phyloP scores from a whole-genome alignment of 169 alveolate species.

The Fabrea salina region DNA sequence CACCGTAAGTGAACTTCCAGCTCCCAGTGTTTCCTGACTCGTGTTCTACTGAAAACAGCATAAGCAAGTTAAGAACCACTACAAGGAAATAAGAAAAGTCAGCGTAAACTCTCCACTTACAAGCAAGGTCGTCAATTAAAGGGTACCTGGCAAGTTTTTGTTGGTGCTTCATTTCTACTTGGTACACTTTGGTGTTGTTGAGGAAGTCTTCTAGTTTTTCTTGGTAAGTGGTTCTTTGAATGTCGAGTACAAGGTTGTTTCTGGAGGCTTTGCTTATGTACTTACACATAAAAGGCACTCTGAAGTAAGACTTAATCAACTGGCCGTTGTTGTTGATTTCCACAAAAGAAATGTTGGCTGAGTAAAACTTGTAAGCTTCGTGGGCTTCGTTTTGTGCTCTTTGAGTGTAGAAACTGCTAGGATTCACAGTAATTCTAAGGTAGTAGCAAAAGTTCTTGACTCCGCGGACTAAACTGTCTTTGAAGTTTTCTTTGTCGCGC shows the following conservation, averaged over 20 bases:
- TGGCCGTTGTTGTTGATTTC: neutral
- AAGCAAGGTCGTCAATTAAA: neutral
- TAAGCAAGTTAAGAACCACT: neutral
- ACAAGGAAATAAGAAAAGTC: neutral
- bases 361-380: slow-evolving; percentile 10
- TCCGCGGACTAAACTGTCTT: no score
- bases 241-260: neutral
- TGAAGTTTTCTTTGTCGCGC: neutral
- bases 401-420: no score
- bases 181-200: slow-evolving; percentile 5
- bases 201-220: slow-evolving; percentile 29
- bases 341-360: slow-evolving; percentile 8
- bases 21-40: neutral
- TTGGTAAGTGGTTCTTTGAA: neutral
- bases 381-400: neutral
- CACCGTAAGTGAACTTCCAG: neutral
- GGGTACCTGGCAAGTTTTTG: slow-evolving; percentile 4
- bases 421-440: no score
- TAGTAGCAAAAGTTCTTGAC: no score
- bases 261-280: neutral
- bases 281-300: slow-evolving; percentile 18
- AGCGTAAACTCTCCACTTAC: slow-evolving; percentile 3
- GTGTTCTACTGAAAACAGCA: neutral
- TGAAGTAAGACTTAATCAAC: slow-evolving; percentile 6
- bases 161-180: slow-evolving; percentile 31